These are phyloP conservation scores for Dothistroma pini DNA, from an alignment of 2,329 filamentous ascomycete genomes.

Conservation along the genomic window DNA sequence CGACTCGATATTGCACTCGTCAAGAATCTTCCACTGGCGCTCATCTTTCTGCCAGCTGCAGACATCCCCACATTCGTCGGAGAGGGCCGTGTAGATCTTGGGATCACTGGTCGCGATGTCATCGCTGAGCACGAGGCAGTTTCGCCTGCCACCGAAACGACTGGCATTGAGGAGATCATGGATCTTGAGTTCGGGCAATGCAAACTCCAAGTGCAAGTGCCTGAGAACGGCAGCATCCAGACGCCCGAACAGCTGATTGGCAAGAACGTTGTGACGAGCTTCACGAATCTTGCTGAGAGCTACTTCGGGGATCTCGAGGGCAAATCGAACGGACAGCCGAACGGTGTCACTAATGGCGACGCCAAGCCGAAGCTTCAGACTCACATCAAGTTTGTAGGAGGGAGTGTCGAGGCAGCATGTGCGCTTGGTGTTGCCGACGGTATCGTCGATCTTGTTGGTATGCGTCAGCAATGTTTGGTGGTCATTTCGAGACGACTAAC, in stretches of 20 bases:
- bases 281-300: conserved; percentile 74
- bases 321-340: conserved; percentile 38
- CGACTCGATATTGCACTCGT: conserved; percentile 96
- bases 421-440: conserved; percentile 93
- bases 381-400: conserved; percentile 89
- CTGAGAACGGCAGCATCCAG: conserved; percentile 71
- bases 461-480: conserved; percentile 39
- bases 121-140: conserved; percentile 71
- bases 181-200: conserved; percentile 88
- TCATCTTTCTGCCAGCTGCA: conserved; percentile 93
- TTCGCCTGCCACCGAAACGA: conserved; percentile 45
- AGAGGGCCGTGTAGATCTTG: conserved; percentile 87
- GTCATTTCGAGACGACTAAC: background rate
- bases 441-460: conserved; percentile 95
- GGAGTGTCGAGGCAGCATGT: conserved; percentile 95
- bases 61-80: conserved; percentile 98
- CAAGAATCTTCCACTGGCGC: conserved; percentile 91
- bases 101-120: conserved; percentile 91
- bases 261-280: conserved; percentile 93
- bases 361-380: conserved; percentile 63
- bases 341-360: conserved; percentile 37
- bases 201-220: conserved; percentile 95
- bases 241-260: conserved; percentile 77
- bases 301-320: conserved; percentile 80
- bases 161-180: conserved; percentile 78